Percentiles rank a stretch among this genome's conserved stretches.
Evolutionary conservation across 164 flowering plant species (phyloP).

Genomic region (Stephania yunnanensis): DNA sequence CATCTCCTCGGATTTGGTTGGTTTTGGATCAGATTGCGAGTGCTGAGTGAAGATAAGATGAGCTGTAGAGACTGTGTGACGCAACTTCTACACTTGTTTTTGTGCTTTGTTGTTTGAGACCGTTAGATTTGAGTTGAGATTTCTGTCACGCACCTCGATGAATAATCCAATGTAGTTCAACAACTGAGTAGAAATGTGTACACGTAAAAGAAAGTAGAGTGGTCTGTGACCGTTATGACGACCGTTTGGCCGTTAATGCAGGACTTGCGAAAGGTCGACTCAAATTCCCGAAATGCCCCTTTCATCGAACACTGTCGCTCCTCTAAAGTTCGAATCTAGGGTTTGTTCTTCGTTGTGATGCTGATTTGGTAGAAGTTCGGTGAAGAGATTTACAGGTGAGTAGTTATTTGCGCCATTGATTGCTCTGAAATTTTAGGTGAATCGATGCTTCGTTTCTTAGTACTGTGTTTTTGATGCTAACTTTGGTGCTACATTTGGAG

Average conservation of each 20-base stretch:
- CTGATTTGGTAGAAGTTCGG: background rate
- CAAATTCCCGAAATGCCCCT: constrained; percentile 2
- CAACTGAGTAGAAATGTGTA: too few species aligned
- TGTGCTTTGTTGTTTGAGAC: too few species aligned
- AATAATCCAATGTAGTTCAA: too few species aligned
- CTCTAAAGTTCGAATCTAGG: background rate
- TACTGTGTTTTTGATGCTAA: background rate
- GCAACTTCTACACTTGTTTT: too few species aligned
- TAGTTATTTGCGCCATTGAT: background rate
- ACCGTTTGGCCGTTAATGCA: background rate
- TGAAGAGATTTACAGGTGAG: background rate
- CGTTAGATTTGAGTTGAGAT: too few species aligned
- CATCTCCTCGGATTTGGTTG: too few species aligned
- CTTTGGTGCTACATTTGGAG: background rate
- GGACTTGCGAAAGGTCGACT: background rate
- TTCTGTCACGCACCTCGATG: too few species aligned
- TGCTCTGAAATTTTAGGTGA: background rate
- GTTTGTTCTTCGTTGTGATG: background rate
- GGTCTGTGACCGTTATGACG: background rate
- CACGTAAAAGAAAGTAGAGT: background rate
- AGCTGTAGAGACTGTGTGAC: too few species aligned
- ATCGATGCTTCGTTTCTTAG: background rate
- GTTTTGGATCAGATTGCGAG: background rate
- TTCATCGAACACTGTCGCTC: background rate
- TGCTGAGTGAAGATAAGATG: too few species aligned